Evolutionary conservation across 257 asterid genomes (phyloP), one percentile per base, ranked within the genome.

Genomic region (Jacaranda mimosifolia): DNA sequence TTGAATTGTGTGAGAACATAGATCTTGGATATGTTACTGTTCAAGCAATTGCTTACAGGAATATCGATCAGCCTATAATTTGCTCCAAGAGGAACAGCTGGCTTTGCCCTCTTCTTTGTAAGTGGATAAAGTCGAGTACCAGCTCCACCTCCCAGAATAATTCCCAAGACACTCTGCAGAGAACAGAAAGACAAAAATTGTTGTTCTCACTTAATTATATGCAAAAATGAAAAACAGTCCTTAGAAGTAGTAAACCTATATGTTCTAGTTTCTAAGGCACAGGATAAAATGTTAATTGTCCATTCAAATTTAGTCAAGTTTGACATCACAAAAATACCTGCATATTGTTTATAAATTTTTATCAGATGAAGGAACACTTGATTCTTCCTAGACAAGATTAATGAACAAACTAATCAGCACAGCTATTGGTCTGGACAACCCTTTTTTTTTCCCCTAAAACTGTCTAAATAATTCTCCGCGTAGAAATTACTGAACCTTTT

Each of bases 51-150:
- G 95, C 99, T 94, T 80, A 94, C 97, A 13, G 99, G 97, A 81
- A 94, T 94, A 72, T 94, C 99, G 80, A 94, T 94, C 56, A 94
- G 69, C 69, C 99, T 86, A 77, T 94, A 94, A 79, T 93, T 92
- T 74, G 98, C 99, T 78, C 99, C 99, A 36, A 94, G 90, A 55
- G 99, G 98, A 84, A 94, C 99, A 14, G 97, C 98, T 58, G 98
- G 98, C 82, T 94, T 94, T 14, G 97, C 98, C 77, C 98, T 84
- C 83, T 94, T 94, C 86, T 94, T 94, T 48, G 98, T 94, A 39
- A 94, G 86, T 67, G 98, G 98, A 75, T 94, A 94, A 72, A 94
- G 98, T 56, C 98, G 84, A 60, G 98, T 92, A 39, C 98, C 98
- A 72, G 98, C 98, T 78, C 98, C 98, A 73, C 98, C 98, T 63